Evolutionary conservation across 2,329 filamentous ascomycete species (phyloP), one percentile per base, ranked within the genome.

Genomic region (Ceratocystis ficicola): DNA sequence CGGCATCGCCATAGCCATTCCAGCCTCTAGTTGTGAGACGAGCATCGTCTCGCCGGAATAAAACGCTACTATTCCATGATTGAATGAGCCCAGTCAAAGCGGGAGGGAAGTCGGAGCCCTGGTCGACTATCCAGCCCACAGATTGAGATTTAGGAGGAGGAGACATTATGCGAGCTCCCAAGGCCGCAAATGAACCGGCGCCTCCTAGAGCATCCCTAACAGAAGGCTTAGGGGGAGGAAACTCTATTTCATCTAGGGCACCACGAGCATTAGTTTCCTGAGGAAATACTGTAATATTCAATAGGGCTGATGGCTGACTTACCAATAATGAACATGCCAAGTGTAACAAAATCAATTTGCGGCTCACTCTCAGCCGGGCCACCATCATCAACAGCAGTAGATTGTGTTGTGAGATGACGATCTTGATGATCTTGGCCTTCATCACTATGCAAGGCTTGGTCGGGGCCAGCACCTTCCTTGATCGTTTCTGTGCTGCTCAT

Each of bases 71-170:
- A 17, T 85, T 76, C 92, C 94, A 96, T 55, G 83, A 80, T 15
- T 81, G 76, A 70, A 99, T 85, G 55, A 83, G 78, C 1, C 79
- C 73, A 61, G 82, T 81, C 64, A 95, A 79, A 12, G 81, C 76
- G 0, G 77, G 69, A 0, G 93, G 92, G 70, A 97, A 97, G 75
- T 97, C 94, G 17, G 84, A 87, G 36, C 94, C 94, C 71, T 86
- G 83, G 75, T 99, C 93, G 55, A 97, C 84, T 69, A 97, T 86
- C 92, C 92, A 97, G 69, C 90, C 90, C 5, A 97, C 84, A 1
- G 82, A 80, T 46, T 78, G 79, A 25, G 90, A 88, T 59, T 79
- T 72, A 41, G 80, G 77, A 17, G 63, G 44, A 1, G 90, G 89
- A 3, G 90, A 93, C 73, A 96, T 88, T 62, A 99, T 80, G 41